phyloP scores from a whole-genome alignment of 176 grass and related monocot species.

The Secale cereale region DNA sequence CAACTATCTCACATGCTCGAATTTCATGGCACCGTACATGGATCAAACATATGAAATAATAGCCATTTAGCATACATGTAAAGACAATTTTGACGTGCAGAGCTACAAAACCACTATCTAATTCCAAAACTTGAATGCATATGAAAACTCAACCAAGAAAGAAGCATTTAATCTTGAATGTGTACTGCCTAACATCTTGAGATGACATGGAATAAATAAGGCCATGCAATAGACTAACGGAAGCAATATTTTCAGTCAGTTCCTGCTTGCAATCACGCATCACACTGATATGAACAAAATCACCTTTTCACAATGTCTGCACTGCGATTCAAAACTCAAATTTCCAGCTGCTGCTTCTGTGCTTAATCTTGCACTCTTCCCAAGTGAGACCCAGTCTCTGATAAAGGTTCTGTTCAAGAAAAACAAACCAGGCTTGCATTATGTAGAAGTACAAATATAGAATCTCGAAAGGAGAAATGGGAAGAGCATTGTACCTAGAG shows the following conservation, averaged over 20 bases:
- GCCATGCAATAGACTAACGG: background rate
- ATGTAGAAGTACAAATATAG: background rate
- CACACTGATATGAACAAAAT: background rate
- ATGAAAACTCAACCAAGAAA: conserved; percentile 25
- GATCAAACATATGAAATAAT: background rate
- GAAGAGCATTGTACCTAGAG: conserved; percentile 52
- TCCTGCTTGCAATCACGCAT: background rate
- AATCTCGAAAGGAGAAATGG: background rate
- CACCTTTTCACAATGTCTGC: conserved; percentile 95
- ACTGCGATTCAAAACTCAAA: conserved; percentile 79
- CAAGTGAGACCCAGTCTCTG: conserved; percentile 77
- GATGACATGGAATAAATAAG: background rate
- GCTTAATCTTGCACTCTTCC: conserved; percentile 80
- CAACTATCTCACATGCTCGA: background rate
- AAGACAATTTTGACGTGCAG: background rate
- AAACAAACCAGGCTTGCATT: conserved; percentile 22
- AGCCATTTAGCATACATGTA: background rate
- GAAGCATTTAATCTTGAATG: background rate
- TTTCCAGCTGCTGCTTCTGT: conserved; percentile 91
- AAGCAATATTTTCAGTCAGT: background rate
- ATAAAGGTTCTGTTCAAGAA: conserved; percentile 65
- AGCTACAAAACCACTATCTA: background rate
- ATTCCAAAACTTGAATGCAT: background rate
- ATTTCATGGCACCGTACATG: background rate
- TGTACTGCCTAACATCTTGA: background rate